Evolutionary conservation across 768 basidiomycete species (phyloP).

Genomic region (Goffeauzyma gilvescens): DNA sequence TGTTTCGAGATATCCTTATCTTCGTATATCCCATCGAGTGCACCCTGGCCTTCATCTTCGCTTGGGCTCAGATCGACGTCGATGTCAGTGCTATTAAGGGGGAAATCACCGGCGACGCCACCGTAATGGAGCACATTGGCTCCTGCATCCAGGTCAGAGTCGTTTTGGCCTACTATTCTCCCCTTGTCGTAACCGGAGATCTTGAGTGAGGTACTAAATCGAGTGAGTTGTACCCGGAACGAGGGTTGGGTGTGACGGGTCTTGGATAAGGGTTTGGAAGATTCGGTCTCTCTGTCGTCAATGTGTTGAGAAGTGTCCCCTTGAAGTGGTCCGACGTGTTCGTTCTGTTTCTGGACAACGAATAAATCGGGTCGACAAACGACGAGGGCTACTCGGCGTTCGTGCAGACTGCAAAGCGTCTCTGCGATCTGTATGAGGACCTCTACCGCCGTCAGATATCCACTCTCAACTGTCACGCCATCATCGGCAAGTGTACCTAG

Average conservation of each 20-base stretch:
- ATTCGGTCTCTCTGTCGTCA: not conserved
- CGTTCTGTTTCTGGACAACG: too few species aligned
- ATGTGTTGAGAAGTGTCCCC: too few species aligned
- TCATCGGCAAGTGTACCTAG: too few species aligned
- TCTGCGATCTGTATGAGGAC: constrained; percentile 7
- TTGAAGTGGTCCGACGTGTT: too few species aligned
- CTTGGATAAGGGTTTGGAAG: not conserved
- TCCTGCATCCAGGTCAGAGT: constrained; percentile 1
- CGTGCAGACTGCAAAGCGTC: not conserved
- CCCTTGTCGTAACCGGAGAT: constrained; percentile 2
- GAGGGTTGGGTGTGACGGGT: not conserved
- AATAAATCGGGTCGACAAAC: constrained; percentile 5
- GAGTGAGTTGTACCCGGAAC: not conserved
- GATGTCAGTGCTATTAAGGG: not conserved
- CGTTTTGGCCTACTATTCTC: not conserved
- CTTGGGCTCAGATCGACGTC: not conserved
- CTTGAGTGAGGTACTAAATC: not conserved
- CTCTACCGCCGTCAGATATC: constrained; percentile 2
- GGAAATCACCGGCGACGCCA: not conserved
- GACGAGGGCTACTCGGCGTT: constrained; percentile 1
- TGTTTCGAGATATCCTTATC: constrained; percentile 2
- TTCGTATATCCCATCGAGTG: not conserved
- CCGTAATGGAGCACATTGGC: not conserved
- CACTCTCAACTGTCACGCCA: not conserved
- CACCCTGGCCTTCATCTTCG: not conserved